Conservation (phyloP, 2,329 filamentous ascomycete species). For the Diplodia sapinea region DNA sequence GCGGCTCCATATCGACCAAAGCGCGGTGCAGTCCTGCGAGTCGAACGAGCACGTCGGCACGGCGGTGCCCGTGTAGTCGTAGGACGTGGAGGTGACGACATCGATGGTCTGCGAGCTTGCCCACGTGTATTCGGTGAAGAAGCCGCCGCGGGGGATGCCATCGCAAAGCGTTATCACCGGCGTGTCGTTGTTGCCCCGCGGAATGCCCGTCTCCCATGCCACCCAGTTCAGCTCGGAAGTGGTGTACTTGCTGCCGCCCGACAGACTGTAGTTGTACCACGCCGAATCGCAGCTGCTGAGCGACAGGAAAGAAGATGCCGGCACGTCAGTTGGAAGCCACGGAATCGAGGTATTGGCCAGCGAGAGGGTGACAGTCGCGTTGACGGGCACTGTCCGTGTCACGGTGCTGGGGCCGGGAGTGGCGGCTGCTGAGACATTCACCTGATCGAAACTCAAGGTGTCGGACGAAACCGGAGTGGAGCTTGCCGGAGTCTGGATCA, state of each 20-base stretch:
- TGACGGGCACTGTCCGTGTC: background rate
- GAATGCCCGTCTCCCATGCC: background rate
- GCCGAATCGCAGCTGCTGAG: conserved; percentile 4
- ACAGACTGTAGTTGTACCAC: background rate
- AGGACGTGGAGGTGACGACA: background rate
- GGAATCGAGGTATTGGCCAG: background rate
- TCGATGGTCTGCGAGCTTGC: background rate
- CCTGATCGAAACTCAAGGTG: background rate
- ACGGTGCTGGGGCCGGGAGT: background rate
- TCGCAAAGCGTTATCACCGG: conserved; percentile 7
- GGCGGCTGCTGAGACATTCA: background rate
- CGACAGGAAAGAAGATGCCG: background rate
- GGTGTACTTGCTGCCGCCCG: background rate
- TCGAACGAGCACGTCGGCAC: background rate
- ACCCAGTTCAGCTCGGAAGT: background rate
- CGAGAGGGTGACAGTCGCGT: background rate
- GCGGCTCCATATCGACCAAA: background rate
- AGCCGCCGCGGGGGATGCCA: conserved; percentile 6
- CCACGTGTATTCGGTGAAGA: background rate
- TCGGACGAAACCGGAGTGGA: background rate
- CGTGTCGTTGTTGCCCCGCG: background rate
- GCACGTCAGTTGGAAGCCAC: background rate
- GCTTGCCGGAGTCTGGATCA: background rate
- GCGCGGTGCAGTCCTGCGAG: background rate
- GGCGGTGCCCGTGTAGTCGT: background rate